Evolutionary conservation across 2,329 filamentous ascomycete genomes (phyloP).

Genomic region (Chalaropsis ovoidea): DNA sequence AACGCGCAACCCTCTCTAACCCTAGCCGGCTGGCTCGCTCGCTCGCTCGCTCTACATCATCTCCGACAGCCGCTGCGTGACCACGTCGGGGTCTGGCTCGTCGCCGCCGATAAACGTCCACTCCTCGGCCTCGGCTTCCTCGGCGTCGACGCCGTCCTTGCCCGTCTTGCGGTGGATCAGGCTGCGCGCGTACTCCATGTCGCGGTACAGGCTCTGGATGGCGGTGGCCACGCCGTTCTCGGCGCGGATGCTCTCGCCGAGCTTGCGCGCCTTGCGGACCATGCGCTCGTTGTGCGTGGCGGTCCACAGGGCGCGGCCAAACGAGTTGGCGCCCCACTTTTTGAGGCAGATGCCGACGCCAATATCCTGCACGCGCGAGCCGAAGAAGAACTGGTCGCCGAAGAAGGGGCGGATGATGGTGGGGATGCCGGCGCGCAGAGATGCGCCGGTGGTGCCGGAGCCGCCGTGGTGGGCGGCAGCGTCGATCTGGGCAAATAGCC

Average conservation of each 20-base stretch:
- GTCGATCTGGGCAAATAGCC: constrained; percentile 89
- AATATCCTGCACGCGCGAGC: constrained; percentile 76
- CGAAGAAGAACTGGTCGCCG: constrained; percentile 96
- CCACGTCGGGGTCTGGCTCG: constrained; percentile 39
- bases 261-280: constrained; percentile 69
- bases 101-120: constrained; percentile 77
- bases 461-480: constrained; percentile 92
- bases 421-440: constrained; percentile 77
- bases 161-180: constrained; percentile 56
- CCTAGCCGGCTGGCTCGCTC: too few species aligned
- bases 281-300: constrained; percentile 83
- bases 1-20: background rate
- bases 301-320: constrained; percentile 82
- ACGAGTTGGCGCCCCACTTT: constrained; percentile 77
- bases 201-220: constrained; percentile 86
- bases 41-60: too few species aligned
- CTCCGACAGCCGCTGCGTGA: constrained; percentile 34
- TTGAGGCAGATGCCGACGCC: constrained; percentile 84
- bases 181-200: constrained; percentile 82
- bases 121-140: constrained; percentile 63
- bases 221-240: constrained; percentile 85
- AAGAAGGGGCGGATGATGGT: constrained; percentile 97
- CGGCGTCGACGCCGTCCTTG: constrained; percentile 39
- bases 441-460: constrained; percentile 88
- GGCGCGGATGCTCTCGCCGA: constrained; percentile 83